Evolutionary conservation across 495 filamentous ascomycete species (phyloP), one percentile per base, ranked within the genome.

Genomic region (Corynascus novoguineensis): DNA sequence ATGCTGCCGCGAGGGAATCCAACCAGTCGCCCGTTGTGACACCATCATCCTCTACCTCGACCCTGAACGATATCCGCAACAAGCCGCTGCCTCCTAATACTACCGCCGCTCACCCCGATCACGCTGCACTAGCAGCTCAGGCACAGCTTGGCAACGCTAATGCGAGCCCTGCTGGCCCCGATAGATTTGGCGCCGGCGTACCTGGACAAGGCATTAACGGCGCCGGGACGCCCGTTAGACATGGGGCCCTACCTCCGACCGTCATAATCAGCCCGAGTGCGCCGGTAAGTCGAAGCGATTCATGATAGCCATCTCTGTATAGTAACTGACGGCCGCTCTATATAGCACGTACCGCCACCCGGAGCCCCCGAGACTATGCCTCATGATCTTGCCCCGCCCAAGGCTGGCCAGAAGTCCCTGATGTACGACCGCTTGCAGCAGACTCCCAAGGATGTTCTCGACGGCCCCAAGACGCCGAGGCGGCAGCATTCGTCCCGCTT

Each of bases 361-460:
- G 93, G 93, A 58, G 88, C 92, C 42, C 84, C 91, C 45, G 93
- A 99, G 75, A 96, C 92, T 1, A 97, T 99, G 95, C 93, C 95
- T 35, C 89, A 92, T 62, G 93, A 99, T 68, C 87, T 99, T 53
- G 91, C 90, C 28, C 93, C 95, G 29, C 93, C 93, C 1, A 90
- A 95, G 68, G 82, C 83, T 38, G 88, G 88, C 24, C 81, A 84
- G 63, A 98, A 97, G 73, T 91, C 90, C 5, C 70, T 89, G 63
- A 83, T 95, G 61, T 96, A 92, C 71, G 90, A 97, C 69, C 84
- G 92, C 45, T 81, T 97, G 44, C 89, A 96, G 63, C 86, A 92
- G 50, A 92, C 89, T 1, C 95, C 95, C 14, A 97, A 96, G 66
- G 93, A 97, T 65, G 85, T 95, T 38, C 89, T 92, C 5, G 95